Conservation (phyloP, 208 protist genomes). For the Endotrypanum monterogeii region DNA sequence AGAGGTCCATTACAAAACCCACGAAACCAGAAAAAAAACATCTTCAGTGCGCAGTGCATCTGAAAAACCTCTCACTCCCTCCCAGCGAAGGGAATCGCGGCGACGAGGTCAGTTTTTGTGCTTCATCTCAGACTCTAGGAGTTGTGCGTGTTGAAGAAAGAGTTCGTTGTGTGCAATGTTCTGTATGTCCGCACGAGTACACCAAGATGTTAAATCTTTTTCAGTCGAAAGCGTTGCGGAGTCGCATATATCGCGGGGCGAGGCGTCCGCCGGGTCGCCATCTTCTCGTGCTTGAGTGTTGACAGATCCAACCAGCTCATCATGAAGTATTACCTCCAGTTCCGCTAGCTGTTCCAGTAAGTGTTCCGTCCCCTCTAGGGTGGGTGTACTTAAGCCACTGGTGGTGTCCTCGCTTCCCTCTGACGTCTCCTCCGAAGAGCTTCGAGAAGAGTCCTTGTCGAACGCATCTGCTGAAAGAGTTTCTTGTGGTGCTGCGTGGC, state of each 20-base stretch:
- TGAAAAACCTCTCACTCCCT: too few relatives aligned
- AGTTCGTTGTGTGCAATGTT: conserved; percentile 37
- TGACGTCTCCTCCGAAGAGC: not conserved
- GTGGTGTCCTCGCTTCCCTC: not conserved
- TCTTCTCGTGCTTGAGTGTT: not conserved
- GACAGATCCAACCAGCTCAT: not conserved
- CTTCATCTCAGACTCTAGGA: conserved; percentile 33
- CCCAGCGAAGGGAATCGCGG: too few relatives aligned
- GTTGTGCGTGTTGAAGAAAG: conserved; percentile 42
- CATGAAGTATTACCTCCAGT: conserved; percentile 14
- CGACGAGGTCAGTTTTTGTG: not conserved
- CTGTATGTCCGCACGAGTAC: conserved; percentile 25
- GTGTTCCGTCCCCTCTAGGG: not conserved
- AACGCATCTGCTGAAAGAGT: not conserved
- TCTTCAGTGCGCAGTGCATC: not conserved
- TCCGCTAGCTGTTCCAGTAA: conserved; percentile 20
- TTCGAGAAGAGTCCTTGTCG: not conserved
- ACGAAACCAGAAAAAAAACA: not conserved
- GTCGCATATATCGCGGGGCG: not conserved
- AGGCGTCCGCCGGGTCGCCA: not conserved
- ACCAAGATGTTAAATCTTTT: not conserved
- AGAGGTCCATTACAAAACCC: too few relatives aligned
- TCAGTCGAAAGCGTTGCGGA: not conserved
- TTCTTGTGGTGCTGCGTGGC: not conserved
- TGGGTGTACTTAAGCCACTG: not conserved